Percentiles rank a stretch among this genome's conserved stretches.
Conservation (phyloP, 129 eudicot genomes). For the Deinandra increscens region DNA sequence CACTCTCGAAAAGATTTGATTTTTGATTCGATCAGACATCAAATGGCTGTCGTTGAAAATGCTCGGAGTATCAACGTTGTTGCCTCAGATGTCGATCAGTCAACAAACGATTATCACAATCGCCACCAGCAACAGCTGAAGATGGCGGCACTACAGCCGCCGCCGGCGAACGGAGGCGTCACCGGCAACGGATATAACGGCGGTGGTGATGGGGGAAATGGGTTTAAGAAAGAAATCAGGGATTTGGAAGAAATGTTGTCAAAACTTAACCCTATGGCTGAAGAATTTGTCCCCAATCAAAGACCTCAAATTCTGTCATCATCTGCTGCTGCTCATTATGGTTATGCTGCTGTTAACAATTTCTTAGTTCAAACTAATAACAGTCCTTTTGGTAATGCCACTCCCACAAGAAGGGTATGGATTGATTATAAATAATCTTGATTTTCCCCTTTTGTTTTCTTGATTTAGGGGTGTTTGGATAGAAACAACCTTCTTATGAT, state of each 20-base stretch:
- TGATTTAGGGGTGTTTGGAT: background rate
- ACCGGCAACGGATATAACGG: constrained; percentile 14
- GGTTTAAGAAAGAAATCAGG: too few relatives aligned
- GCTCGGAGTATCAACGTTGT: constrained; percentile 20
- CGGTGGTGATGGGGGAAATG: background rate
- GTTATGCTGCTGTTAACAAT: constrained; percentile 42
- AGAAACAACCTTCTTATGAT: background rate
- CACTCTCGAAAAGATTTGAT: constrained; percentile 19
- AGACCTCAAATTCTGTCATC: constrained; percentile 23
- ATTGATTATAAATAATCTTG: background rate
- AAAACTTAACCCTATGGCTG: too few relatives aligned
- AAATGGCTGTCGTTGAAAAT: constrained; percentile 30
- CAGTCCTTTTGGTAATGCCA: constrained; percentile 33
- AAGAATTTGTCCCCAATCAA: constrained; percentile 64
- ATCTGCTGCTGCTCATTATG: constrained; percentile 39
- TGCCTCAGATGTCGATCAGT: constrained; percentile 27
- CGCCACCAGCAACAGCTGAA: constrained; percentile 18
- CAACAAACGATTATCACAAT: constrained; percentile 26
- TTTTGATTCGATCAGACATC: constrained; percentile 11
- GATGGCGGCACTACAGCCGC: constrained; percentile 15
- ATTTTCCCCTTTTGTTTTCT: constrained; percentile 6
- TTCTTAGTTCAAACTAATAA: constrained; percentile 40
- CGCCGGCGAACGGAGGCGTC: background rate
- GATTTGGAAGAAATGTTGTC: too few relatives aligned
- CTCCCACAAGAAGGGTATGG: too few relatives aligned